Evolutionary conservation across 2,329 filamentous ascomycete genomes (phyloP).

Genomic region (Ilyonectria sp.): DNA sequence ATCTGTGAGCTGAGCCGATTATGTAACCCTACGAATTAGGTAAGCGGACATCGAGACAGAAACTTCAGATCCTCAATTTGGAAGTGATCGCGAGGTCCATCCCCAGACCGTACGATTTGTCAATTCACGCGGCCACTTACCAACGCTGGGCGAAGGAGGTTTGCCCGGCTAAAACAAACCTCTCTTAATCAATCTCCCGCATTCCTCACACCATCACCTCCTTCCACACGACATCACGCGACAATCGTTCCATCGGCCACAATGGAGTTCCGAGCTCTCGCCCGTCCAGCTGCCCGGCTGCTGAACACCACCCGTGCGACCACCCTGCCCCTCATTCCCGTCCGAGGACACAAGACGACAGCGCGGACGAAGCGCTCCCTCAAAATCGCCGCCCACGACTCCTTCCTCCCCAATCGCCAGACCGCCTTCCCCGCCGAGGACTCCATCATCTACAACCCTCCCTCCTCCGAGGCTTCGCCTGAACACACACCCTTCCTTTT

Average conservation of each 20-base stretch:
- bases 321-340: constrained; percentile 44
- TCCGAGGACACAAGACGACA: constrained; percentile 65
- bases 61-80: constrained; percentile 46
- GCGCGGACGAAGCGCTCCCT: constrained; percentile 70
- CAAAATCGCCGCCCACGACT: constrained; percentile 73
- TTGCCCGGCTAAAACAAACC: constrained; percentile 20
- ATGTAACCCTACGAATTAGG: constrained; percentile 37
- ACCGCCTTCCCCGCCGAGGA: constrained; percentile 50
- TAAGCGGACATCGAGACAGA: constrained; percentile 38
- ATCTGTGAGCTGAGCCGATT: neutral
- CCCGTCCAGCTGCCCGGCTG: constrained; percentile 54
- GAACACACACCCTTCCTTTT: constrained; percentile 78
- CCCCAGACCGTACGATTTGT: constrained; percentile 38
- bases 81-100: constrained; percentile 35
- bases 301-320: constrained; percentile 46
- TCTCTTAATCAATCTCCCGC: neutral
- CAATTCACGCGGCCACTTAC: constrained; percentile 47
- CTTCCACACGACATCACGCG: constrained; percentile 14
- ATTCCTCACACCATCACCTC: neutral
- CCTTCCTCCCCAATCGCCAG: constrained; percentile 65
- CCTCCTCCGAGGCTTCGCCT: constrained; percentile 68
- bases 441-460: constrained; percentile 71
- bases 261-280: constrained; percentile 56
- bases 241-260: constrained; percentile 30
- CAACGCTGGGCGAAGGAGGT: constrained; percentile 36